Conservation (phyloP, 345 rosid genomes). For the Combretum micranthum region DNA sequence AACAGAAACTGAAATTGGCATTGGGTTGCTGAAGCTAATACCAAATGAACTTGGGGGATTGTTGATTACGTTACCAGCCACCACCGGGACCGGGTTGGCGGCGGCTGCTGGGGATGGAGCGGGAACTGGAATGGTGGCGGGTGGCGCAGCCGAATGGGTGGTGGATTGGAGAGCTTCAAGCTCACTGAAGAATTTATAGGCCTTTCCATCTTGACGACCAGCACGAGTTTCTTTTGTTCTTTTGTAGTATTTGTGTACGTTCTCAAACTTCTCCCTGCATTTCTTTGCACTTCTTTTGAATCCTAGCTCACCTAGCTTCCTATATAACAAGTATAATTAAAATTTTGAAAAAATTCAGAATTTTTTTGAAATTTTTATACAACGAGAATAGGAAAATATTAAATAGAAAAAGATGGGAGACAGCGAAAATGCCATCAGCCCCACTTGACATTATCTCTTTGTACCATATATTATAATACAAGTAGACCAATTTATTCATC, state of each 20-base stretch:
- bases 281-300: slow-evolving; percentile 76
- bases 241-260: slow-evolving; percentile 89
- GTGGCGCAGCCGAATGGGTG: slow-evolving; percentile 15
- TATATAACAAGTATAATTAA: slow-evolving; percentile 29
- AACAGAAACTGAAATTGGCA: slow-evolving; percentile 8
- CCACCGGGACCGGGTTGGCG: neutral
- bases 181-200: slow-evolving; percentile 73
- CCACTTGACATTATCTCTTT: too few species aligned
- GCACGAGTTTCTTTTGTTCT: slow-evolving; percentile 80
- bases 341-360: too few species aligned
- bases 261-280: slow-evolving; percentile 92
- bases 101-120: neutral
- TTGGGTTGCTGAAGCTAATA: slow-evolving; percentile 8
- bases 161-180: slow-evolving; percentile 65
- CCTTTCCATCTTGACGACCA: slow-evolving; percentile 82
- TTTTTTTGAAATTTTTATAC: too few species aligned
- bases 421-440: too few species aligned
- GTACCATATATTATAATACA: too few species aligned
- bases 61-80: too few species aligned
- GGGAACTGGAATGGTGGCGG: neutral
- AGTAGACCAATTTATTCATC: too few species aligned
- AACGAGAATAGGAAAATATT: too few species aligned
- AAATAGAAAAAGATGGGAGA: too few species aligned
- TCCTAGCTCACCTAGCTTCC: slow-evolving; percentile 79
- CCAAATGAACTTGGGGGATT: slow-evolving; percentile 6